Evolutionary conservation across 1,284 basidiomycete species (phyloP).

Genomic region (Leccinum pachyderme): DNA sequence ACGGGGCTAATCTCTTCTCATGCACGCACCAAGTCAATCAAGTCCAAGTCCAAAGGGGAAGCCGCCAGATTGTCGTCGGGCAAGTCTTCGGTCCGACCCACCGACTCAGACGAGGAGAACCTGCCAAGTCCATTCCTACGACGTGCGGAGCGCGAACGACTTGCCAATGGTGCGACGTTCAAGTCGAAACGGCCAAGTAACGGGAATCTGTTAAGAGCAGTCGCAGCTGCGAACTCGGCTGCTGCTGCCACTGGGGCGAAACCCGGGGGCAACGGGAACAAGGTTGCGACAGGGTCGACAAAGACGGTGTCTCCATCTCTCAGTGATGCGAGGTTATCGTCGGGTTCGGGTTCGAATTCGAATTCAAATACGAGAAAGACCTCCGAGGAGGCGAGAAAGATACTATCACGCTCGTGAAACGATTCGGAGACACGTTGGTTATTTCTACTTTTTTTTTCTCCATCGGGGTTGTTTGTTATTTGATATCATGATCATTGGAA

Average conservation of each 20-base stretch:
- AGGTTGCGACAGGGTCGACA: constrained; percentile 2
- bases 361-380: constrained; percentile 48
- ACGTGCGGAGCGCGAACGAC: constrained; percentile 44
- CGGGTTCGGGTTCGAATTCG: constrained; percentile 22
- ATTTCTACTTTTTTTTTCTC: not conserved
- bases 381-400: constrained; percentile 52
- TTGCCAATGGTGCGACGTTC: constrained; percentile 17
- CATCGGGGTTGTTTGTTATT: not conserved
- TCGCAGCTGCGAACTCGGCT: constrained; percentile 63
- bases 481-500: not conserved
- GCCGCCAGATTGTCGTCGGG: not conserved
- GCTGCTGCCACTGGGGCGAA: constrained; percentile 25
- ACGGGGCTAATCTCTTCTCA: constrained; percentile 25
- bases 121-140: constrained; percentile 82
- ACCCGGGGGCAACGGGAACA: constrained; percentile 16
- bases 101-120: constrained; percentile 72
- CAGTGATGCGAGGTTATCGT: constrained; percentile 19
- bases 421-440: not conserved
- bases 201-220: constrained; percentile 53
- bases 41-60: constrained; percentile 7
- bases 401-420: constrained; percentile 40
- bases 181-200: constrained; percentile 45
- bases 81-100: constrained; percentile 19
- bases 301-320: constrained; percentile 19
- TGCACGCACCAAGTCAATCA: constrained; percentile 20